These are phyloP conservation scores for Cystobasidium ongulense DNA, from an alignment of 768 basidiomycete species.

Conservation along the genomic window DNA sequence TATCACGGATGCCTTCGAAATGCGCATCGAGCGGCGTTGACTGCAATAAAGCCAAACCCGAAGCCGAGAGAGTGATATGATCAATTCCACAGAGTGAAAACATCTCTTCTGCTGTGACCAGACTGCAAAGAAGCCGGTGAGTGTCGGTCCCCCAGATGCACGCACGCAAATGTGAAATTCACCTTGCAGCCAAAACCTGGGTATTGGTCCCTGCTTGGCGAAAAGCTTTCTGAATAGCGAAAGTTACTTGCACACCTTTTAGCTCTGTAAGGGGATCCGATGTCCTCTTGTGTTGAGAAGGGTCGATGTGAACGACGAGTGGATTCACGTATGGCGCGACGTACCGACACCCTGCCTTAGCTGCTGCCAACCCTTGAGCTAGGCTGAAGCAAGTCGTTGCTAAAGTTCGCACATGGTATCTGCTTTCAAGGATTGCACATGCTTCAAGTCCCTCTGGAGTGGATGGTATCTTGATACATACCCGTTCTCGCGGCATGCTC, in stretches of 20 bases:
- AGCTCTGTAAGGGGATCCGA: constrained; percentile 35
- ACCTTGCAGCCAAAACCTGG: constrained; percentile 39
- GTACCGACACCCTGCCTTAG: constrained; percentile 36
- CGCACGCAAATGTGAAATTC: not conserved
- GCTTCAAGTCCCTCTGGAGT: constrained; percentile 40
- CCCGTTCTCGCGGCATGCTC: constrained; percentile 33
- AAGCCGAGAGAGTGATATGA: constrained; percentile 7
- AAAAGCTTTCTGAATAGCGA: constrained; percentile 35
- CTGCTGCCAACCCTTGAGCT: constrained; percentile 40
- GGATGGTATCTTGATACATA: constrained; percentile 42
- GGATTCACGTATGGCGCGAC: constrained; percentile 40
- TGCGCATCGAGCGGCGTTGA: constrained; percentile 19
- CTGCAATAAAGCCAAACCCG: constrained; percentile 19
- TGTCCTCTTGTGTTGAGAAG: constrained; percentile 23
- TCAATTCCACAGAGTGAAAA: constrained; percentile 30
- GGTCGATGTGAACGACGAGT: constrained; percentile 37
- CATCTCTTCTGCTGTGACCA: constrained; percentile 36
- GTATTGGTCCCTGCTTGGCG: constrained; percentile 17
- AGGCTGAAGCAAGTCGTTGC: constrained; percentile 39
- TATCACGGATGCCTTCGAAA: constrained; percentile 26
- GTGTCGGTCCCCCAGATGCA: not conserved
- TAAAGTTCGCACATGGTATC: constrained; percentile 38
- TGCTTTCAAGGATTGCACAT: constrained; percentile 33
- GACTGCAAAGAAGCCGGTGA: not conserved
- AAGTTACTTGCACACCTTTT: constrained; percentile 35